Evolutionary conservation across 805 yeast species (phyloP), one percentile per base, ranked within the genome.

Genomic region (Zygotorulaspora danielsina): DNA sequence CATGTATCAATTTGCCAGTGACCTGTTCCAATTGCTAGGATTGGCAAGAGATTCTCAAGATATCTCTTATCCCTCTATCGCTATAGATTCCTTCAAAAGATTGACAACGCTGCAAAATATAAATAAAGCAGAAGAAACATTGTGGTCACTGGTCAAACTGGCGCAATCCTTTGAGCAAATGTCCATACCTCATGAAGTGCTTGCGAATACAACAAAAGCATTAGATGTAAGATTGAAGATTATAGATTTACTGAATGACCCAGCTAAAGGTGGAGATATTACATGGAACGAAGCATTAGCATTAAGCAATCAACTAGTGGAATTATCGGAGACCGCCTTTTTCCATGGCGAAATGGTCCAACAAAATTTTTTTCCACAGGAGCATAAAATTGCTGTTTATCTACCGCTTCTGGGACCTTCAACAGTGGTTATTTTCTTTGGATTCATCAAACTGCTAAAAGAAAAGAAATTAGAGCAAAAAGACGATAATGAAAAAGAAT

Each of bases 291-390:
- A 58, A n/a, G 85, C 94, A 0, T 67, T 79, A 30, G 54, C 65
- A 10, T 64, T 71, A 32, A 83, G 96, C 0, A 73, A 79, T 48
- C 48, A 56, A 15, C 45, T 66, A 35, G 51, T 61, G 1, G 36
- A 54, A 31, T 48, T 50, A n/a, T 57, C 66, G 27, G 79, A 75
- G 45, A 69, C 69, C 32, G 97, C 97, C 0, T 90, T 90, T 54
- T 90, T 90, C 60, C 95, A 90, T 51, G 84, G 85, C 51, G 89
- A 83, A 59, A 90, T 93, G 96, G 86, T 93, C 19, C 95, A 87
- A 54, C 97, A 90, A 57, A 86, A 83, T 40, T 88, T 84, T 61
- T 87, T 89, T 69, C 97, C 98, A 0, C 90, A 84, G 48, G 97
- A 90, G 60, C 98, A 90, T 58, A 89, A 86, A 60, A 71, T 93